Percentiles rank a stretch among this genome's conserved stretches.
phyloP scores from a whole-genome alignment of 2,329 filamentous ascomycete species.

The Exserohilum rostratum region DNA sequence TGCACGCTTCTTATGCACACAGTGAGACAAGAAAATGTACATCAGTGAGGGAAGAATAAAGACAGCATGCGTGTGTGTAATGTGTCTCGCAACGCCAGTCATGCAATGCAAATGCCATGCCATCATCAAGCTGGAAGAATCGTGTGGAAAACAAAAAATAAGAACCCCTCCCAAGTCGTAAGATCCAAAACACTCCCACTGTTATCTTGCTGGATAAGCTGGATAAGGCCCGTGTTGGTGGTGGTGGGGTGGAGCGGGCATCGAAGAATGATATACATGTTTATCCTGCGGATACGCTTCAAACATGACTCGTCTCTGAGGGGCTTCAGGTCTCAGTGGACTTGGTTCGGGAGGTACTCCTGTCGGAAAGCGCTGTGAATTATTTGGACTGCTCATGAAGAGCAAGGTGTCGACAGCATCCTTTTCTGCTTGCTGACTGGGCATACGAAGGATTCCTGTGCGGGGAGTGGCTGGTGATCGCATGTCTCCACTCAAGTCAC shows the following conservation, averaged over 20 bases:
- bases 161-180: too few species aligned
- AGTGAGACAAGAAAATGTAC: neutral
- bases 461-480: constrained; percentile 41
- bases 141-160: constrained; percentile 6
- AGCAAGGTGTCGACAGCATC: constrained; percentile 81
- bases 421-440: constrained; percentile 74
- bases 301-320: constrained; percentile 47
- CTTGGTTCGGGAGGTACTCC: constrained; percentile 36
- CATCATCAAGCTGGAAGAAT: constrained; percentile 26
- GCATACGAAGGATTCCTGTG: constrained; percentile 66
- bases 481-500: constrained; percentile 34
- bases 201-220: constrained; percentile 35
- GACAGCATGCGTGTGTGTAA: constrained; percentile 5
- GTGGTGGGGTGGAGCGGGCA: constrained; percentile 31
- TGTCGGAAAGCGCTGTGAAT: constrained; percentile 56
- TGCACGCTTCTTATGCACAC: neutral
- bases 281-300: constrained; percentile 39
- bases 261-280: constrained; percentile 28
- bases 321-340: constrained; percentile 37
- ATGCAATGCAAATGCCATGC: constrained; percentile 40
- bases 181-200: too few species aligned
- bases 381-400: constrained; percentile 81
- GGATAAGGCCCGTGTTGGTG: constrained; percentile 35
- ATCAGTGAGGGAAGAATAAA: constrained; percentile 1
- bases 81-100: constrained; percentile 44